These are phyloP conservation scores for Cladophialophora carrionii DNA, from an alignment of 2,329 filamentous ascomycete species.

Conservation along the genomic window DNA sequence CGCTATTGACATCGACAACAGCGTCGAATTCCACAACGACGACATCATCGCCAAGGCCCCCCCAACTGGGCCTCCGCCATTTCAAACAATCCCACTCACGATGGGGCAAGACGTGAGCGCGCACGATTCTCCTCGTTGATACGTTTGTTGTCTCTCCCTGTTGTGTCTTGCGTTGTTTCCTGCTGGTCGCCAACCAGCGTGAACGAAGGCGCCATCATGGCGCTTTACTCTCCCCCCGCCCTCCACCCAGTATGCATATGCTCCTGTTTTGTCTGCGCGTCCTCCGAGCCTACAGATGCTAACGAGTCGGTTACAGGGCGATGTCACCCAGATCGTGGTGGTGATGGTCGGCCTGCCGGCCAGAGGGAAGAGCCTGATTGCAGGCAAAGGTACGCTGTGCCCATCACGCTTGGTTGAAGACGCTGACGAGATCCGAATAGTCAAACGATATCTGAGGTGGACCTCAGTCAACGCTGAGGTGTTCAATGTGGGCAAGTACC, in stretches of 20 bases:
- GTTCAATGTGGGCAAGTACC: slow-evolving; percentile 97
- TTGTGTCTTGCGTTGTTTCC: slow-evolving; percentile 1
- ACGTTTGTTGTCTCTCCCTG: background rate
- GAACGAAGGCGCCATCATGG: background rate
- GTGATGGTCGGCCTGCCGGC: slow-evolving; percentile 98
- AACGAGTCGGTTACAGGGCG: slow-evolving; percentile 44
- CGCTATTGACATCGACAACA: background rate
- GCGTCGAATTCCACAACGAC: background rate
- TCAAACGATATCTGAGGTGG: slow-evolving; percentile 93
- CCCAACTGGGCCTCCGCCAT: background rate
- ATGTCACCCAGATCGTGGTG: slow-evolving; percentile 95
- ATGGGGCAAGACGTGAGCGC: slow-evolving; percentile 27
- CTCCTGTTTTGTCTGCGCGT: slow-evolving; percentile 1
- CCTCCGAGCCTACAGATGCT: slow-evolving; percentile 21
- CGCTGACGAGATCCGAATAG: slow-evolving; percentile 50
- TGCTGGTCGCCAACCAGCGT: background rate
- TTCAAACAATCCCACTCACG: background rate
- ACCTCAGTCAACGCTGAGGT: slow-evolving; percentile 90
- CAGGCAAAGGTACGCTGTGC: slow-evolving; percentile 76
- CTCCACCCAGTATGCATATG: background rate
- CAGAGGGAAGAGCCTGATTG: slow-evolving; percentile 94
- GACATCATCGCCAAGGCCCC: slow-evolving; percentile 5
- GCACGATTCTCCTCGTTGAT: slow-evolving; percentile 19
- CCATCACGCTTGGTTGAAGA: too few relatives aligned
- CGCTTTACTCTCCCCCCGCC: too few relatives aligned